Evolutionary conservation across 768 basidiomycete species (phyloP), one percentile per base, ranked within the genome.

Genomic region (Postia placenta): DNA sequence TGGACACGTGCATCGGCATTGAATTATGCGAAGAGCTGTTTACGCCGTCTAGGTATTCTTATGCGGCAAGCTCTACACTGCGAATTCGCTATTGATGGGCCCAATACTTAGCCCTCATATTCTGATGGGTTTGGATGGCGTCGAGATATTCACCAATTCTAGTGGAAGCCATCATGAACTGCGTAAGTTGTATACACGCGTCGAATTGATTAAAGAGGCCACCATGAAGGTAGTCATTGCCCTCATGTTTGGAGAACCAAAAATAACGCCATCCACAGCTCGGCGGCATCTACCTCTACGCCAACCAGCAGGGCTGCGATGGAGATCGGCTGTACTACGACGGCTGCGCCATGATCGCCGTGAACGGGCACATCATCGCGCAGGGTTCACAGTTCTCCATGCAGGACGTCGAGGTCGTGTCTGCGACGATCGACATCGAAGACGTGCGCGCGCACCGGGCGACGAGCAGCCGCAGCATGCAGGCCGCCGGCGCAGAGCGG

Each of bases 281-380:
- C 28, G 96, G 96, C 9, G 96, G 96, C 2, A 81, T 97, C 45
- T 99, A 99, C 67, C 78, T 99, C 5, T 99, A 99, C 59, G 92
- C 96, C 7, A 99, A 99, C 63, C 96, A 99, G 60, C 95, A 96
- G 72, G 96, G 96, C 4, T 99, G 96, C 61, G 96, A 99, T 60
- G 96, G 96, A 1, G 96, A 99, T 64, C 81, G 96, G 25, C 75
- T 98, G 0, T 99, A 98, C 73, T 99, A 97, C 63, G 96, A 99
- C 57, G 96, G 96, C 25, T 96, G 91, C 55, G 87, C 92, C 26
- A 81, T 98, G 79, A 97, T 99, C 58, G 93, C 91, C 7, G 78
- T 94, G 51, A 99, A 99, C 67, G 96, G 96, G 4, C 76, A 77
- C 24, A 78, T 98, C 48, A 74, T 98, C 17, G 93, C 96, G 0